Percentiles rank a stretch among this genome's conserved stretches.
Conservation (phyloP, 345 rosid species). For the Eutrema heterophyllum region DNA sequence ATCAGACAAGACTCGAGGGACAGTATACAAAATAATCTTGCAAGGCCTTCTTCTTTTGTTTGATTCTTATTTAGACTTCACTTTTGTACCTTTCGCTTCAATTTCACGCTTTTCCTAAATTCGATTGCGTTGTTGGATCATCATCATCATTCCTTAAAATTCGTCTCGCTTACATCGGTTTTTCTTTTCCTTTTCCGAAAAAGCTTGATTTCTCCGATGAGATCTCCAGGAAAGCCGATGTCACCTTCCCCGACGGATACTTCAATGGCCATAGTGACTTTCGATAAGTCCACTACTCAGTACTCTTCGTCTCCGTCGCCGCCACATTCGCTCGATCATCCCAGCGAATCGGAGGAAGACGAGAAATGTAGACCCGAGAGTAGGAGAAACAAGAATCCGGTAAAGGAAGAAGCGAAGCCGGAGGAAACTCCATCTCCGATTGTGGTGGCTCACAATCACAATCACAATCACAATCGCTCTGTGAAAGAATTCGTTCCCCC, state of each 20-base stretch:
- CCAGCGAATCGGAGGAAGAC: slow-evolving; percentile 22
- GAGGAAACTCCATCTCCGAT: slow-evolving; percentile 29
- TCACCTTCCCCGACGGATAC: slow-evolving; percentile 31
- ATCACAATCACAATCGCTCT: slow-evolving; percentile 1
- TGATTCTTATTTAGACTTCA: slow-evolving; percentile 4
- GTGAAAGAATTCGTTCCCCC: slow-evolving; percentile 24
- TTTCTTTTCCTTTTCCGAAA: background rate
- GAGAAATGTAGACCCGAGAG: slow-evolving; percentile 2
- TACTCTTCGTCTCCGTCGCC: slow-evolving; percentile 45
- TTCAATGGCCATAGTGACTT: slow-evolving; percentile 58
- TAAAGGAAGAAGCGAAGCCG: background rate
- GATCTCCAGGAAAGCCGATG: slow-evolving; percentile 19
- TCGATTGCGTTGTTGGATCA: slow-evolving; percentile 3
- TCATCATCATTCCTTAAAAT: background rate
- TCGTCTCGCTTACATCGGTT: background rate
- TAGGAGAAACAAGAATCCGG: slow-evolving; percentile 7
- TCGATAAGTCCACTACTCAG: slow-evolving; percentile 50
- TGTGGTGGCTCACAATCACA: slow-evolving; percentile 22
- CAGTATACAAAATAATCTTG: background rate
- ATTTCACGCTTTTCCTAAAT: slow-evolving; percentile 16
- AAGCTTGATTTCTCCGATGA: slow-evolving; percentile 9
- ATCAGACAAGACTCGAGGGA: background rate
- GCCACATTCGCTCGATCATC: slow-evolving; percentile 37
- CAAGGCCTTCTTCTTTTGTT: slow-evolving; percentile 1
- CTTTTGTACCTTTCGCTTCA: slow-evolving; percentile 1